Evolutionary conservation across 306 rosid genomes (phyloP).

Genomic region (Crataegus laevigata): DNA sequence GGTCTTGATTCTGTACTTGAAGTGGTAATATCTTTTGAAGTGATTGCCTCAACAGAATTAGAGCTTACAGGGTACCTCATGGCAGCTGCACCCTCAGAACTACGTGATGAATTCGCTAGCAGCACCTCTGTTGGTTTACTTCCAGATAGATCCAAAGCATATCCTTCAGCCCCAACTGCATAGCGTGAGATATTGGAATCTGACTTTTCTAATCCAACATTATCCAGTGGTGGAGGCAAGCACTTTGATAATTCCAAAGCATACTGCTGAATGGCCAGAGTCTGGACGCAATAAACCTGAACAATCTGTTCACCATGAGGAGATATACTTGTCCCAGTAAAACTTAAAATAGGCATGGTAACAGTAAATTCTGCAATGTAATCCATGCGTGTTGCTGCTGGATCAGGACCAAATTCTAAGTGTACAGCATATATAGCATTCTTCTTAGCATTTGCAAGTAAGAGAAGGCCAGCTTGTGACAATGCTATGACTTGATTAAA

Average conservation of each 20-base stretch:
- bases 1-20: conserved; percentile 53
- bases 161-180: conserved; percentile 52
- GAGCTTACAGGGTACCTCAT: conserved; percentile 53
- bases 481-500: conserved; percentile 90
- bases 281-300: conserved; percentile 98
- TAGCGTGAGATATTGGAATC: conserved; percentile 65
- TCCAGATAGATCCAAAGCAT: conserved; percentile 37
- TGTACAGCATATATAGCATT: conserved; percentile 97
- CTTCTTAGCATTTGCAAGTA: conserved; percentile 98
- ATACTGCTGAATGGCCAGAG: conserved; percentile 97
- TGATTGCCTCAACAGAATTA: conserved; percentile 44
- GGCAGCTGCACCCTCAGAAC: conserved; percentile 40
- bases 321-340: conserved; percentile 80
- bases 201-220: conserved; percentile 54
- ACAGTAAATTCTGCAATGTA: conserved; percentile 91
- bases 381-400: conserved; percentile 78
- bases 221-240: conserved; percentile 82
- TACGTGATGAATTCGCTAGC: conserved; percentile 37
- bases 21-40: conserved; percentile 38
- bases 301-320: conserved; percentile 73
- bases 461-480: conserved; percentile 89
- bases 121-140: conserved; percentile 48
- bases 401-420: conserved; percentile 77
- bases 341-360: conserved; percentile 95
- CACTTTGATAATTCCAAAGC: conserved; percentile 94